Evolutionary conservation across 2,329 filamentous ascomycete genomes (phyloP).

Genomic region (Paecilomyces fulvus): DNA sequence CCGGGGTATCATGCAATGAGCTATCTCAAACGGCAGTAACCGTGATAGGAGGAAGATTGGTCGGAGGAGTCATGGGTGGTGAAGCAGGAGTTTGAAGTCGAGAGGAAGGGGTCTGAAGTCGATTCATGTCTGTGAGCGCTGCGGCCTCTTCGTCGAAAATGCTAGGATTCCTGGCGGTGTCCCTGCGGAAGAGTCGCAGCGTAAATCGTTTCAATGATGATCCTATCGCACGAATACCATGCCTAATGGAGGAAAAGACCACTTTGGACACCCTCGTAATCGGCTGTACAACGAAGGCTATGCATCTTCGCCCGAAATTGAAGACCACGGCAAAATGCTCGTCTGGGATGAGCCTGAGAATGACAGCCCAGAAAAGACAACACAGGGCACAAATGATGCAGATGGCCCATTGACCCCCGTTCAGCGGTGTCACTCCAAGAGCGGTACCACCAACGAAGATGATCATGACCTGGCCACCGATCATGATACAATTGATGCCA

Average conservation of each 20-base stretch:
- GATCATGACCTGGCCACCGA: conserved; percentile 82
- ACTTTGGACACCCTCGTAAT: conserved; percentile 21
- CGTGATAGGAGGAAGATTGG: conserved; percentile 28
- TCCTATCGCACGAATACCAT: conserved; percentile 13
- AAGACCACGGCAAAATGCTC: conserved; percentile 34
- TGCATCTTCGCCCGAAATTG: conserved; percentile 43
- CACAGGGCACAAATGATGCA: conserved; percentile 74
- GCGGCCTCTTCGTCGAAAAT: conserved; percentile 12
- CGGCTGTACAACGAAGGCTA: conserved; percentile 45
- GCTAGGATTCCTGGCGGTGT: conserved; percentile 2
- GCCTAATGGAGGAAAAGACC: conserved; percentile 22
- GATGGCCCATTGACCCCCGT: conserved; percentile 74
- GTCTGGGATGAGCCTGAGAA: conserved; percentile 78
- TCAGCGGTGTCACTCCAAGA: conserved; percentile 65
- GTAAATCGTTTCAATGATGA: conserved; percentile 16
- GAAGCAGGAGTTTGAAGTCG: not conserved
- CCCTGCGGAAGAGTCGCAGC: conserved; percentile 11
- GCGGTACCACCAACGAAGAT: conserved; percentile 76
- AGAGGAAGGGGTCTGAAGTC: conserved; percentile 10
- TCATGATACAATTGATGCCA: conserved; percentile 75
- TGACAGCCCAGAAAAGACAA: conserved; percentile 75
- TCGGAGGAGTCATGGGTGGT: conserved; percentile 11
- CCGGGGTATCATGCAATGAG: not conserved
- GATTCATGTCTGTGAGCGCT: conserved; percentile 5
- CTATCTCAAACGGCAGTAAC: conserved; percentile 18